Percentiles rank a stretch among this genome's conserved stretches.
Evolutionary conservation across 2,329 filamentous ascomycete genomes (phyloP).

Genomic region (Nectriaceae sp.): DNA sequence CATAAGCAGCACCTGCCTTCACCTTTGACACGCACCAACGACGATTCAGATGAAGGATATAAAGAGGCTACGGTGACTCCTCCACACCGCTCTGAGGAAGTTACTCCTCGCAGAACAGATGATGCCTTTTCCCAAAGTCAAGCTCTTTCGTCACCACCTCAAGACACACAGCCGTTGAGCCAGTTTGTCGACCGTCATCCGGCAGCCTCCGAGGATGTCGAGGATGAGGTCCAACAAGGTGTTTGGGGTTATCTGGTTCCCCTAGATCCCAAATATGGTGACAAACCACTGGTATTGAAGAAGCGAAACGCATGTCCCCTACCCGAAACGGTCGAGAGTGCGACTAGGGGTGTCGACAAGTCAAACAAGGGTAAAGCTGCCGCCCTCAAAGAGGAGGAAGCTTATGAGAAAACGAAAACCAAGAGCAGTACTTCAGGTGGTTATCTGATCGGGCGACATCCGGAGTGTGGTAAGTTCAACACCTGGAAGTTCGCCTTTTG

Average conservation of each 20-base stretch:
- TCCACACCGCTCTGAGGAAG: conserved; percentile 59
- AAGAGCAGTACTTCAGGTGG: conserved; percentile 71
- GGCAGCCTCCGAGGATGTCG: conserved; percentile 76
- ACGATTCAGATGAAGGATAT: conserved; percentile 59
- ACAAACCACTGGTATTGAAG: conserved; percentile 70
- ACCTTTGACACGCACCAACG: conserved; percentile 67
- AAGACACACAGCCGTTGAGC: conserved; percentile 59
- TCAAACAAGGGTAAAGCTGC: conserved; percentile 48
- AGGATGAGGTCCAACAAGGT: conserved; percentile 80
- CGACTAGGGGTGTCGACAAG: conserved; percentile 39
- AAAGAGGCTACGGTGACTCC: conserved; percentile 76
- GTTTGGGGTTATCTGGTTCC: conserved; percentile 97
- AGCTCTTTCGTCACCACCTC: conserved; percentile 61
- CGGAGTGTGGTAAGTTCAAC: conserved; percentile 76
- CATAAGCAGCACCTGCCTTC: conserved; percentile 75
- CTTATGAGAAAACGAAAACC: conserved; percentile 63
- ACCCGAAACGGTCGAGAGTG: conserved; percentile 46
- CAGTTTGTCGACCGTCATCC: conserved; percentile 77
- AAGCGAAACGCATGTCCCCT: conserved; percentile 71
- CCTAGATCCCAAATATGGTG: conserved; percentile 68
- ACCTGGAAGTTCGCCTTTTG: not conserved
- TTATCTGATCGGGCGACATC: conserved; percentile 89
- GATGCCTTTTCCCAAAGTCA: conserved; percentile 48
- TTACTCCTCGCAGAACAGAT: conserved; percentile 52
- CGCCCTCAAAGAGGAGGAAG: conserved; percentile 55